A percentile compares a stretch with the other conserved stretches of the same genome.
phyloP scores from a whole-genome alignment of 2,329 filamentous ascomycete genomes.

The Fusarium humuli region DNA sequence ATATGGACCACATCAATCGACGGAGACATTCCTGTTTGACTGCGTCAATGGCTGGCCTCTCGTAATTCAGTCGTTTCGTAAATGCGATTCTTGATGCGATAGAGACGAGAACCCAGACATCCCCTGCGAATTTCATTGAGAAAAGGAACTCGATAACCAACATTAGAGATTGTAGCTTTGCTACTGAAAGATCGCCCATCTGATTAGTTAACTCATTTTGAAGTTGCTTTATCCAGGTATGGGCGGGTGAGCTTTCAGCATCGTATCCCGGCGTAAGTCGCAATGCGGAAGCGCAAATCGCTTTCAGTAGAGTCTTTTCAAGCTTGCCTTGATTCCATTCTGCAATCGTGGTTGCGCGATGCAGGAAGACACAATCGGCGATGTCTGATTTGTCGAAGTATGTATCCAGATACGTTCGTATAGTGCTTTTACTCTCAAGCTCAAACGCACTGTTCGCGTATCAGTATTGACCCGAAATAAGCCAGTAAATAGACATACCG shows the following conservation, averaged over 20 bases:
- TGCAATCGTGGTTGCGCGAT: constrained; percentile 35
- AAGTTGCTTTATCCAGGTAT: constrained; percentile 40
- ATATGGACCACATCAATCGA: constrained; percentile 47
- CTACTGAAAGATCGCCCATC: constrained; percentile 17
- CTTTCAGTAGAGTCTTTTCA: constrained; percentile 36
- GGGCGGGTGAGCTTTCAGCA: background rate
- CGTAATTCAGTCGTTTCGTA: constrained; percentile 45
- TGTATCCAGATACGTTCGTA: constrained; percentile 31
- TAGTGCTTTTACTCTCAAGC: background rate
- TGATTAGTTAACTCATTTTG: constrained; percentile 15
- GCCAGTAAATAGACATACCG: background rate
- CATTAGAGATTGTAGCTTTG: constrained; percentile 39
- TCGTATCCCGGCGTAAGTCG: background rate
- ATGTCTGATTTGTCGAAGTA: constrained; percentile 42
- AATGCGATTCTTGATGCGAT: constrained; percentile 44
- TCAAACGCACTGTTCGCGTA: constrained; percentile 19
- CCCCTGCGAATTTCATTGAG: background rate
- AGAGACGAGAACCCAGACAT: constrained; percentile 42
- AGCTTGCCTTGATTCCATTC: constrained; percentile 44
- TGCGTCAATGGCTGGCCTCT: constrained; percentile 26
- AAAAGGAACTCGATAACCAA: constrained; percentile 39
- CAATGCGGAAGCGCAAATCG: constrained; percentile 31
- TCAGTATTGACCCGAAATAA: background rate
- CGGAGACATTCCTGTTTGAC: constrained; percentile 43
- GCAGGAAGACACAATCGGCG: constrained; percentile 38